Conservation (phyloP, 257 asterid species). For the Solanum piurae region DNA sequence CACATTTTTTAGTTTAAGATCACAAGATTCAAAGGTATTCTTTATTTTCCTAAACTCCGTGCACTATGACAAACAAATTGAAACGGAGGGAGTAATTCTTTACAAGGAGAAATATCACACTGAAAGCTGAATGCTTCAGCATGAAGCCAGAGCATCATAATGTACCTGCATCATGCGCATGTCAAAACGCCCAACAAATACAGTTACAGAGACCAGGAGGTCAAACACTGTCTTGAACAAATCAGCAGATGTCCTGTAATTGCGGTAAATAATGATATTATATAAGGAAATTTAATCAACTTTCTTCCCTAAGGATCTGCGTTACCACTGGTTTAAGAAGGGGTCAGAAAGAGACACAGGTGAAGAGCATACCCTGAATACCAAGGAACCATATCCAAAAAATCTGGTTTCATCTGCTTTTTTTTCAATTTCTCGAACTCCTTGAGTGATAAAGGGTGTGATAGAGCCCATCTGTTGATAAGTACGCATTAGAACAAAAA, state of each 20-base stretch:
- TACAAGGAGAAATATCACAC: neutral
- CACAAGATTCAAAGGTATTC: neutral
- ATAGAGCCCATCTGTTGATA: slow-evolving; percentile 86
- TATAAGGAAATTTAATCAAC: neutral
- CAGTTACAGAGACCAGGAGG: slow-evolving; percentile 89
- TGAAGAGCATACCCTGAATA: slow-evolving; percentile 67
- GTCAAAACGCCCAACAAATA: slow-evolving; percentile 98
- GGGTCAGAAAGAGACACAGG: neutral
- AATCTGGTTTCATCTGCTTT: slow-evolving; percentile 91
- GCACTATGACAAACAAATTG: neutral
- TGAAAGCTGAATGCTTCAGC: neutral
- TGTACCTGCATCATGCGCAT: slow-evolving; percentile 99
- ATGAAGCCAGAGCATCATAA: neutral
- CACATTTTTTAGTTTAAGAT: neutral
- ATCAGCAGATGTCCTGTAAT: slow-evolving; percentile 91
- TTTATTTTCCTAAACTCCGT: neutral
- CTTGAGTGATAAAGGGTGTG: slow-evolving; percentile 80
- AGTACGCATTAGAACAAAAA: neutral
- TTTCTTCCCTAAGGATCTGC: neutral
- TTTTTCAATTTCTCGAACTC: slow-evolving; percentile 77
- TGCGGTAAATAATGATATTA: slow-evolving; percentile 6
- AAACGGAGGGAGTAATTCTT: neutral
- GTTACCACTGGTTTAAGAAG: neutral
- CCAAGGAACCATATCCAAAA: slow-evolving; percentile 99
- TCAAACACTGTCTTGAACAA: slow-evolving; percentile 95